A percentile compares a stretch with the other conserved stretches of the same genome.
These are phyloP conservation scores for Pseudophaeomoniella oleicola DNA, from an alignment of 2,329 filamentous ascomycete species.

Conservation along the genomic window DNA sequence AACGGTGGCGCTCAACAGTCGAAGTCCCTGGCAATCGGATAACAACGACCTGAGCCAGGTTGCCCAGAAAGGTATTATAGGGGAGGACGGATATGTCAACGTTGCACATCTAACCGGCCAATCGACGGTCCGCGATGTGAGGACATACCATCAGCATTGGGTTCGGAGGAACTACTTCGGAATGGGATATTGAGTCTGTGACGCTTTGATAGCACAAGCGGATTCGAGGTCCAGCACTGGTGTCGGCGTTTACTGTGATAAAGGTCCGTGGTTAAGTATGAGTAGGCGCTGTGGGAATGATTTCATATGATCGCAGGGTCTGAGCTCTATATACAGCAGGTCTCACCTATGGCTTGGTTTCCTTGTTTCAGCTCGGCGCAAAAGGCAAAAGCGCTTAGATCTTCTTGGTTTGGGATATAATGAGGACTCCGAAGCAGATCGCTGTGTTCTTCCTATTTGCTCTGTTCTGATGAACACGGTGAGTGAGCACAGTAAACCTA, in stretches of 20 bases:
- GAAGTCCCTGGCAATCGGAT: slow-evolving; percentile 24
- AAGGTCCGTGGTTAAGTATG: no score
- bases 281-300: no score
- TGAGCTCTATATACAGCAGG: no score
- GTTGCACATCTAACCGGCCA: slow-evolving; percentile 27
- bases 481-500: no score
- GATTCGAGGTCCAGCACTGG: background rate
- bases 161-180: slow-evolving; percentile 10
- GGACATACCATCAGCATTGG: slow-evolving; percentile 26
- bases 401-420: no score
- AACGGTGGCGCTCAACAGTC: slow-evolving; percentile 13
- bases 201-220: background rate
- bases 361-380: no score
- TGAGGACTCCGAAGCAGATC: no score
- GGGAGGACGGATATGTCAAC: slow-evolving; percentile 29
- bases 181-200: slow-evolving; percentile 4
- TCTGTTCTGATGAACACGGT: no score
- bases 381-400: no score
- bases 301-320: no score
- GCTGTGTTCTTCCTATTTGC: no score
- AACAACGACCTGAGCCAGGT: slow-evolving; percentile 16
- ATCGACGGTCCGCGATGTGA: slow-evolving; percentile 21
- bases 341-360: no score
- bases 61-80: slow-evolving; percentile 14
- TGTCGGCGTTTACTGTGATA: background rate